Evolutionary conservation across 192 early-diverging fungal genomes (phyloP).

Genomic region (Coemansia sp.): DNA sequence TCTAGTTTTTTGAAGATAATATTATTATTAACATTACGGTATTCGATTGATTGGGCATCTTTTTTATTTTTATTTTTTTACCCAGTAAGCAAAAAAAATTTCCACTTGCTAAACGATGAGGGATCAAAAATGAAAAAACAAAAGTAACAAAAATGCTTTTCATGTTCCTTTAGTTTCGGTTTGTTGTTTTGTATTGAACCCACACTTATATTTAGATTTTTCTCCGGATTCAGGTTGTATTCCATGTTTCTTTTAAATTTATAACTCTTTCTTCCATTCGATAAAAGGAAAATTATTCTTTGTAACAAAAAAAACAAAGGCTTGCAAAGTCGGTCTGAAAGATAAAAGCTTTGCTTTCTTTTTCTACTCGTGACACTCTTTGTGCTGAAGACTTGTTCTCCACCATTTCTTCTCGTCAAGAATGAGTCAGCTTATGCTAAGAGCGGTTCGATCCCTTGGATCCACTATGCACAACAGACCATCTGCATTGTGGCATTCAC

Average conservation of each 20-base stretch:
- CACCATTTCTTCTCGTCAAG: background rate
- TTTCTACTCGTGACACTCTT: background rate
- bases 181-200: no score
- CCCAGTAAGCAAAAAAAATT: conserved; percentile 3
- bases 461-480: background rate
- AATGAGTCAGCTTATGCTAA: conserved; percentile 44
- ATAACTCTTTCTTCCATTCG: background rate
- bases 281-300: background rate
- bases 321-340: background rate
- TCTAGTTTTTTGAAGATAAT: no score
- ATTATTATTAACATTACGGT: no score
- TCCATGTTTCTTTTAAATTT: background rate
- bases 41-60: background rate
- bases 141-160: background rate
- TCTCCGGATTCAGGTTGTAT: background rate
- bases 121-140: background rate
- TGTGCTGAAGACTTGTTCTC: background rate
- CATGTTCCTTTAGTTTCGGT: no score
- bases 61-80: background rate
- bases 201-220: background rate
- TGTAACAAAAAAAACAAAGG: background rate
- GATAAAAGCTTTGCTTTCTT: background rate
- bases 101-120: background rate
- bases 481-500: conserved; percentile 8
- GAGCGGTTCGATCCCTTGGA: conserved; percentile 16